phyloP scores from a whole-genome alignment of 352 stramenopile genomes.

The Thalassiosira hispida region DNA sequence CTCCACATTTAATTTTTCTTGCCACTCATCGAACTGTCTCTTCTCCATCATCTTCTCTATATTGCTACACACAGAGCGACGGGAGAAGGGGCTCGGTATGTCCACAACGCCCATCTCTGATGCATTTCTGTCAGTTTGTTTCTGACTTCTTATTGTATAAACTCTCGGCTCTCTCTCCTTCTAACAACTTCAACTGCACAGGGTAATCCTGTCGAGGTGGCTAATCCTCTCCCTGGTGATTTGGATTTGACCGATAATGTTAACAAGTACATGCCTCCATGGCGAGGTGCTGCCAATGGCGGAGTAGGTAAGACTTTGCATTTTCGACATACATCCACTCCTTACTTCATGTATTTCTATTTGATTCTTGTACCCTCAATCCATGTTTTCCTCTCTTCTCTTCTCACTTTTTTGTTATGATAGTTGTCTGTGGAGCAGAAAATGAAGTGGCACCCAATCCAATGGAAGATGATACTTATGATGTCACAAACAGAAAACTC shows the following conservation, averaged over 20 bases:
- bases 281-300: slow-evolving; percentile 31
- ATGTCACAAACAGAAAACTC: slow-evolving; percentile 47
- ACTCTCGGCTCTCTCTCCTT: too few species aligned
- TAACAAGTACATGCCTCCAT: slow-evolving; percentile 40
- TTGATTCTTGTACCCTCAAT: not conserved
- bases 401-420: not conserved
- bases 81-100: too few species aligned
- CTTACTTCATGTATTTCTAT: not conserved
- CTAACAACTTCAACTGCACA: too few species aligned
- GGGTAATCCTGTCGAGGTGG: not conserved
- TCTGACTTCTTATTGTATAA: too few species aligned
- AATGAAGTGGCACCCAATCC: slow-evolving; percentile 53
- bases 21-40: too few species aligned
- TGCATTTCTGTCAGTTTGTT: not conserved
- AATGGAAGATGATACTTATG: slow-evolving; percentile 45
- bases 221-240: too few species aligned
- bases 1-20: too few species aligned
- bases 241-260: slow-evolving; percentile 2
- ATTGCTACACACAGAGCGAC: too few species aligned
- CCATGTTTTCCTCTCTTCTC: not conserved
- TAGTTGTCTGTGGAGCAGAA: slow-evolving; percentile 41
- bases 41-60: too few species aligned
- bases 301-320: slow-evolving; percentile 30
- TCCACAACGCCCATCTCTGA: not conserved
- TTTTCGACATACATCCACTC: slow-evolving; percentile 5